phyloP scores from a whole-genome alignment of 208 protist genomes.

The Leishmania turanica region DNA sequence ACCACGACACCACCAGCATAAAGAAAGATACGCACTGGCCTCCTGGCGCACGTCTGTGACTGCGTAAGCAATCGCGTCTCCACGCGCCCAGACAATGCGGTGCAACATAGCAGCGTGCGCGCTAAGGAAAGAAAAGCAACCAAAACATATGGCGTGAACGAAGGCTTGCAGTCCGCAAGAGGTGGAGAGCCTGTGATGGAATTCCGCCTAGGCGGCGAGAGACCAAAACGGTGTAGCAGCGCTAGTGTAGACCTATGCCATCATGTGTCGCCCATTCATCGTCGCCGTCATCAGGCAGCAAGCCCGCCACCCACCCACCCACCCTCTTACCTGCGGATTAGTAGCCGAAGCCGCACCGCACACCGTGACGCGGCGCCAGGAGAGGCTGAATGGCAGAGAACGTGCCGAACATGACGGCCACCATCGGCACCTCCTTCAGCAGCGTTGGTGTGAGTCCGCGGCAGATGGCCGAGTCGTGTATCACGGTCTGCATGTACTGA shows the following conservation, averaged over 20 bases:
- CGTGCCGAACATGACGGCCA: conserved; percentile 80
- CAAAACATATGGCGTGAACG: neutral
- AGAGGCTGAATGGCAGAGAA: conserved; percentile 85
- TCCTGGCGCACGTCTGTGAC: neutral
- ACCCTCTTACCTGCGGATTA: conserved; percentile 22
- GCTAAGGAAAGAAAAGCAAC: neutral
- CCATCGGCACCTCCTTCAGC: conserved; percentile 89
- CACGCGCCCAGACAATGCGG: neutral
- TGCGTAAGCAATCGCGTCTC: neutral
- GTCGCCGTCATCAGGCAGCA: neutral
- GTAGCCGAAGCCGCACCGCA: conserved; percentile 88
- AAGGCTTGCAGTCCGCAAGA: neutral
- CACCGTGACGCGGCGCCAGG: conserved; percentile 76
- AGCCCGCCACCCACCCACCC: neutral
- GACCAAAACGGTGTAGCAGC: neutral
- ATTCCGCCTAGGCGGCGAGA: neutral
- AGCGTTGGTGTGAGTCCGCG: conserved; percentile 76
- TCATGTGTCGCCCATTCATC: neutral
- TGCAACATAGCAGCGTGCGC: neutral
- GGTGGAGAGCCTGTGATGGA: neutral
- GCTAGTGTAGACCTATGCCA: neutral
- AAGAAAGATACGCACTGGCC: neutral
- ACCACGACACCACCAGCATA: neutral
- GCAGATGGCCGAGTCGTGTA: conserved; percentile 90
- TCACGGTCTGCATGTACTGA: conserved; percentile 90